Conservation (phyloP, 2,329 filamentous ascomycete species). For the Cryphonectria naterciae region DNA sequence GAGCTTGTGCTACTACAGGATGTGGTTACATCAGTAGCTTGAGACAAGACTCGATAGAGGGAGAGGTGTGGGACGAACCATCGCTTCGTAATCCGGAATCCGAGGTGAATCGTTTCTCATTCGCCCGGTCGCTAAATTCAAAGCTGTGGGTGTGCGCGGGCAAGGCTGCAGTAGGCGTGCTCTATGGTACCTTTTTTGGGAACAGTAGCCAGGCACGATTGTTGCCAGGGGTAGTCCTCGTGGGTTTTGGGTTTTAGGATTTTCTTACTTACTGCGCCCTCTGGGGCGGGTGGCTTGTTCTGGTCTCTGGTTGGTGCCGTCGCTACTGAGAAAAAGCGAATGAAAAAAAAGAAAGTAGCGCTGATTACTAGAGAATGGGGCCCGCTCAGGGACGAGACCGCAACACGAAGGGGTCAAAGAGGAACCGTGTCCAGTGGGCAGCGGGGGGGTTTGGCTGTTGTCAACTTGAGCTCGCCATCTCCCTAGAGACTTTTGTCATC, state of each 20-base stretch:
- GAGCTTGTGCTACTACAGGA: neutral
- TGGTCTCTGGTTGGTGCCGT: neutral
- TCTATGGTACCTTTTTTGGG: neutral
- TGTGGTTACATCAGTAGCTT: neutral
- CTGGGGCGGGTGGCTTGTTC: neutral
- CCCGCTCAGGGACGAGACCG: neutral
- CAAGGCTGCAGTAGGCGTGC: neutral
- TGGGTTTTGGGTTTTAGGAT: too few species aligned
- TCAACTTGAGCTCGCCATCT: neutral
- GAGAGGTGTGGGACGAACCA: neutral
- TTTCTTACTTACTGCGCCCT: neutral
- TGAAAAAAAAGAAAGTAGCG: neutral
- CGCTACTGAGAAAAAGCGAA: neutral
- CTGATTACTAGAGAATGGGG: neutral
- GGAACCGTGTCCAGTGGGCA: neutral
- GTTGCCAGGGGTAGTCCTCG: neutral
- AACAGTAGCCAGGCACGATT: neutral
- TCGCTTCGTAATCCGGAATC: neutral
- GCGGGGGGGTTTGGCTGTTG: neutral
- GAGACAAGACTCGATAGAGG: neutral
- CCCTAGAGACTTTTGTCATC: neutral
- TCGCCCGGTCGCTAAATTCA: neutral
- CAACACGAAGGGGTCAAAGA: neutral
- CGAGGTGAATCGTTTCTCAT: neutral
- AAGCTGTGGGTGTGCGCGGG: neutral